A percentile compares a stretch with the other conserved stretches of the same genome.
Evolutionary conservation across 768 basidiomycete genomes (phyloP).

Genomic region (Tylopilus sp.): DNA sequence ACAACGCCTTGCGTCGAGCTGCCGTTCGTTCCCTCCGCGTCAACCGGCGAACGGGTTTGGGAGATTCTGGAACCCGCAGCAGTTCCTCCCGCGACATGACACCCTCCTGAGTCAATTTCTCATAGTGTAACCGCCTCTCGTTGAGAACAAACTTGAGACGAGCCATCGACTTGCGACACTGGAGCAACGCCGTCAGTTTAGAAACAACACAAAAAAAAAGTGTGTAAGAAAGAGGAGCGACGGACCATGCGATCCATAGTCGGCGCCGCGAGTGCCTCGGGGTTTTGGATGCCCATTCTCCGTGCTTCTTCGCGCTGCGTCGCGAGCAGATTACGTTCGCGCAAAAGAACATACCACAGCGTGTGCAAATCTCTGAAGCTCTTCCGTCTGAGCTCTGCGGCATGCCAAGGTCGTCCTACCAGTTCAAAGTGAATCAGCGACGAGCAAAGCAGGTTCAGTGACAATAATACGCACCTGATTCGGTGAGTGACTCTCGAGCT

Average conservation of each 20-base stretch:
- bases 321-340: slow-evolving; percentile 87
- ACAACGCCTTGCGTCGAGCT: slow-evolving; percentile 12
- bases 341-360: slow-evolving; percentile 87
- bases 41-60: slow-evolving; percentile 12
- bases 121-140: slow-evolving; percentile 83
- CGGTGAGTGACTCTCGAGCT: slow-evolving; percentile 27
- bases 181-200: slow-evolving; percentile 7
- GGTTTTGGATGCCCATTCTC: slow-evolving; percentile 47
- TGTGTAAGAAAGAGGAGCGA: not conserved
- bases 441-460: not conserved
- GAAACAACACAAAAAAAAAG: no score
- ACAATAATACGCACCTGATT: slow-evolving; percentile 33
- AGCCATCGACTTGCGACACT: slow-evolving; percentile 97
- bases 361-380: slow-evolving; percentile 92
- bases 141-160: slow-evolving; percentile 90
- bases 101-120: slow-evolving; percentile 32
- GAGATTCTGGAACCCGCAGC: slow-evolving; percentile 13
- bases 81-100: slow-evolving; percentile 17
- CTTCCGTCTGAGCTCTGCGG: slow-evolving; percentile 84
- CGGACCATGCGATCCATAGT: slow-evolving; percentile 45
- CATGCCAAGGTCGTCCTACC: slow-evolving; percentile 85
- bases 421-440: slow-evolving; percentile 7
- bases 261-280: slow-evolving; percentile 26
- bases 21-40: slow-evolving; percentile 20
- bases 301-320: slow-evolving; percentile 81